Percentiles rank a stretch among this genome's conserved stretches.
phyloP scores from a whole-genome alignment of 352 stramenopile genomes.

The Achlya hypogyna region DNA sequence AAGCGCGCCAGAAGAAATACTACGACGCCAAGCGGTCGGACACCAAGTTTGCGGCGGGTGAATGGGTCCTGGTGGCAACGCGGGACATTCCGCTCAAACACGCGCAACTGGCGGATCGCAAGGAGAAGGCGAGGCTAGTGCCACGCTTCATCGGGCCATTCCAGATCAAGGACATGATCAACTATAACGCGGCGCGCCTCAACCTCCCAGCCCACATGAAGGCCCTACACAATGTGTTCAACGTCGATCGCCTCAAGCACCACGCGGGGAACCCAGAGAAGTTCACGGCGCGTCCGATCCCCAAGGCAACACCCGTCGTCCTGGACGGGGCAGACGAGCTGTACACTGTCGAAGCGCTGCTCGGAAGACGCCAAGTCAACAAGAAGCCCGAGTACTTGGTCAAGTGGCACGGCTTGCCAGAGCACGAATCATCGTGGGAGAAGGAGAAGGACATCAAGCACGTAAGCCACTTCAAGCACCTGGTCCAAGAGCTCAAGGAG shows the following conservation, averaged over 20 bases:
- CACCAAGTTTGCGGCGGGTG: background rate
- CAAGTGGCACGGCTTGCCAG: constrained; percentile 5
- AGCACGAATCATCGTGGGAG: constrained; percentile 10
- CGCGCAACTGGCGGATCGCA: background rate
- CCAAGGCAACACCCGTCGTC: background rate
- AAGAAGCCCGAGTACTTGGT: background rate
- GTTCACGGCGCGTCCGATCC: background rate
- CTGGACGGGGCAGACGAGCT: background rate
- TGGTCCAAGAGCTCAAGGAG: no score
- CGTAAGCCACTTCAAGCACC: no score
- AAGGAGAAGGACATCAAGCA: background rate
- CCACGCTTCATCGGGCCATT: background rate
- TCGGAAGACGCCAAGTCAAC: background rate
- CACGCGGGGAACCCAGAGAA: background rate
- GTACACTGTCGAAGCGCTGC: background rate
- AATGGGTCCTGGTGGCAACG: background rate
- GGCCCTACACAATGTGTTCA: background rate
- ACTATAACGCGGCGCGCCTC: background rate
- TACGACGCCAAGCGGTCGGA: background rate
- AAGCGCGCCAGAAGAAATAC: background rate
- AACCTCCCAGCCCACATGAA: background rate
- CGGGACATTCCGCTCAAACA: background rate
- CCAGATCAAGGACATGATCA: background rate
- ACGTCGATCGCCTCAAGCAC: background rate
- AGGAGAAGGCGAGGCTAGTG: background rate